These are phyloP conservation scores for Biscogniauxia mediterranea DNA, from an alignment of 2,329 filamentous ascomycete species.

Conservation along the genomic window DNA sequence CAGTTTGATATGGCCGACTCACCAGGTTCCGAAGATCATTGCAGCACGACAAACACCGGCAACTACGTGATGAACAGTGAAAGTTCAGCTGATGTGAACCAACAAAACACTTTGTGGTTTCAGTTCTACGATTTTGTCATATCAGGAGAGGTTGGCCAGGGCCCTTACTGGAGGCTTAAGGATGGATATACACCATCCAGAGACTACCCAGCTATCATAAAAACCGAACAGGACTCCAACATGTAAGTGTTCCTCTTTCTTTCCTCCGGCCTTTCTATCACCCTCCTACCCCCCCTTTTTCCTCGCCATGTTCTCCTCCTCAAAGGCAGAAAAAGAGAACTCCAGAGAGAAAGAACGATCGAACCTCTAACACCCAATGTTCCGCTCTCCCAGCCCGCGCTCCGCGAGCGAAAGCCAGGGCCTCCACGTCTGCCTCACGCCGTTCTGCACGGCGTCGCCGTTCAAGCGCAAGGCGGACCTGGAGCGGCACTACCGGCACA, in stretches of 20 bases:
- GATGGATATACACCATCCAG: constrained; percentile 6
- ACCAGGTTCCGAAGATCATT: constrained; percentile 2
- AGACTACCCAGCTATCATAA: constrained; percentile 11
- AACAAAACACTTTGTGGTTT: constrained; percentile 8
- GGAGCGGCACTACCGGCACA: constrained; percentile 50
- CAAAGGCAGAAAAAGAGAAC: too few relatives aligned
- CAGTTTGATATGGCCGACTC: constrained; percentile 13
- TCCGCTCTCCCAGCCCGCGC: neutral
- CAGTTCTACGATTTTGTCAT: constrained; percentile 22
- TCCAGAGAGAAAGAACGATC: neutral
- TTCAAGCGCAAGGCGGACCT: constrained; percentile 56
- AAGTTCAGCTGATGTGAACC: constrained; percentile 4
- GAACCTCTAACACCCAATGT: constrained; percentile 5
- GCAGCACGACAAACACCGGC: neutral
- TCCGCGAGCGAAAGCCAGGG: constrained; percentile 12
- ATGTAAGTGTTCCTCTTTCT: constrained; percentile 6
- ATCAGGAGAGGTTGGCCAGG: constrained; percentile 17
- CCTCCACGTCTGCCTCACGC: constrained; percentile 20
- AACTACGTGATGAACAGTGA: constrained; percentile 7
- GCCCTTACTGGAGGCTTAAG: constrained; percentile 24
- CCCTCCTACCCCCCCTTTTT: neutral
- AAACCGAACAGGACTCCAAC: constrained; percentile 6
- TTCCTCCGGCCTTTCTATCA: neutral
- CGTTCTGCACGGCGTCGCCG: constrained; percentile 40
- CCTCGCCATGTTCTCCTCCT: too few relatives aligned